Evolutionary conservation across 2,329 filamentous ascomycete genomes (phyloP).

Genomic region (Fusarium virguliforme): DNA sequence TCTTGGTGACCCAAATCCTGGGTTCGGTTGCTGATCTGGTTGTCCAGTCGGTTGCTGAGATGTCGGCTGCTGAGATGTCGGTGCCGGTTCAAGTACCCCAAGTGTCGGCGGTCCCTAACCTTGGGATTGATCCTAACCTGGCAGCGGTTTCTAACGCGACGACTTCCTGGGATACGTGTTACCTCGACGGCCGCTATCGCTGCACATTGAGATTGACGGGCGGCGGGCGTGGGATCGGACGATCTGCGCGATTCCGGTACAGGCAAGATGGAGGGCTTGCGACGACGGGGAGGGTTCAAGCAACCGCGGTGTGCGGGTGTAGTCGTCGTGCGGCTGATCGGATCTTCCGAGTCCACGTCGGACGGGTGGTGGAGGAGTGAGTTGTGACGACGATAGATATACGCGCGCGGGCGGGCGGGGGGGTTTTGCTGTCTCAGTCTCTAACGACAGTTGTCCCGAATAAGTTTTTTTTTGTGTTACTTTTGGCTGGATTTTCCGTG

Average conservation of each 20-base stretch:
- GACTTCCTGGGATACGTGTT: slow-evolving; percentile 40
- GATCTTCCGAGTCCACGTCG: slow-evolving; percentile 36
- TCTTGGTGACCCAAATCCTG: background rate
- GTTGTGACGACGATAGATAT: slow-evolving; percentile 37
- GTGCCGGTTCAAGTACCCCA: background rate
- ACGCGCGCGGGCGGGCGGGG: too few relatives aligned
- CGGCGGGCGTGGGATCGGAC: slow-evolving; percentile 7
- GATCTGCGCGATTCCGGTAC: slow-evolving; percentile 8
- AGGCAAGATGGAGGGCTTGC: slow-evolving; percentile 12
- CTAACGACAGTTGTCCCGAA: slow-evolving; percentile 7
- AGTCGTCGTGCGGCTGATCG: slow-evolving; percentile 34
- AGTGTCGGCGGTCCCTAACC: slow-evolving; percentile 10
- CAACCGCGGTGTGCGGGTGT: slow-evolving; percentile 27
- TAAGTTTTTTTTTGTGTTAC: background rate
- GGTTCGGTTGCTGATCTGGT: background rate
- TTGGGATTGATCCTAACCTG: slow-evolving; percentile 16
- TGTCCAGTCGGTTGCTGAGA: too few relatives aligned
- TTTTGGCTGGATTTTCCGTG: slow-evolving; percentile 6
- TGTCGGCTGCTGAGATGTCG: too few relatives aligned
- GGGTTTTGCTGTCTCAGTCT: slow-evolving; percentile 1
- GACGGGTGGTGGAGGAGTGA: slow-evolving; percentile 42
- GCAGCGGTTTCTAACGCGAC: slow-evolving; percentile 53
- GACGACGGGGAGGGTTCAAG: slow-evolving; percentile 19
- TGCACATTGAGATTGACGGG: slow-evolving; percentile 48
- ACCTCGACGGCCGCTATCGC: slow-evolving; percentile 35